Percentiles rank a stretch among this genome's conserved stretches.
phyloP scores from a whole-genome alignment of 345 rosid species.

The Arabis alpina region DNA sequence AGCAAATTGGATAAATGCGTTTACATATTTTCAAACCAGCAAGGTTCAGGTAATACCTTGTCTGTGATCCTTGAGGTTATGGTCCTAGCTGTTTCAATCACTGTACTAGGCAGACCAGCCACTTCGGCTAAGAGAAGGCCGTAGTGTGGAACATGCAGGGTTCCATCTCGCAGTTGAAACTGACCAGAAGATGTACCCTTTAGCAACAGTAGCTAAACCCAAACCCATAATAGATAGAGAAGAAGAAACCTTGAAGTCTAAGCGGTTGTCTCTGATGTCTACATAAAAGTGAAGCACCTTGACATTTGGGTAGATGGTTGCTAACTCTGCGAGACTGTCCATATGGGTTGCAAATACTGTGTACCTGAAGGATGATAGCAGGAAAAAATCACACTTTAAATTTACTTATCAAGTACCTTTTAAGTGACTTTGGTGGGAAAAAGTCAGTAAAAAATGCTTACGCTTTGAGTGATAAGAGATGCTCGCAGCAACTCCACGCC shows the following conservation, averaged over 20 bases:
- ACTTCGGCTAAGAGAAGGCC: conserved; percentile 86
- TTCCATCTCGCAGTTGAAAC: conserved; percentile 90
- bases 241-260: conserved; percentile 80
- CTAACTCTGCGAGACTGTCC: conserved; percentile 81
- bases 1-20: neutral
- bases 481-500: conserved; percentile 98
- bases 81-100: conserved; percentile 75
- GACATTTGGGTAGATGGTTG: conserved; percentile 85
- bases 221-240: neutral
- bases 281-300: conserved; percentile 84
- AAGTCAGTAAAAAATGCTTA: conserved; percentile 45
- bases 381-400: neutral
- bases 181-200: conserved; percentile 33
- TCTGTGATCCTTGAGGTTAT: conserved; percentile 70
- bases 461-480: conserved; percentile 80
- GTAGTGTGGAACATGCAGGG: conserved; percentile 71
- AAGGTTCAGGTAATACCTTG: conserved; percentile 49
- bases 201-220: conserved; percentile 5
- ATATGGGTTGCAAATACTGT: conserved; percentile 87
- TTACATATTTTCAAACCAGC: too few species aligned
- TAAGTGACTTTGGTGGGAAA: neutral
- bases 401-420: conserved; percentile 16
- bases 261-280: conserved; percentile 66
- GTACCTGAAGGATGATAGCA: conserved; percentile 57
- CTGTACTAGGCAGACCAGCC: conserved; percentile 84